A percentile compares a stretch with the other conserved stretches of the same genome.
phyloP scores from a whole-genome alignment of 2,329 filamentous ascomycete species.

The Fusarium luffae region DNA sequence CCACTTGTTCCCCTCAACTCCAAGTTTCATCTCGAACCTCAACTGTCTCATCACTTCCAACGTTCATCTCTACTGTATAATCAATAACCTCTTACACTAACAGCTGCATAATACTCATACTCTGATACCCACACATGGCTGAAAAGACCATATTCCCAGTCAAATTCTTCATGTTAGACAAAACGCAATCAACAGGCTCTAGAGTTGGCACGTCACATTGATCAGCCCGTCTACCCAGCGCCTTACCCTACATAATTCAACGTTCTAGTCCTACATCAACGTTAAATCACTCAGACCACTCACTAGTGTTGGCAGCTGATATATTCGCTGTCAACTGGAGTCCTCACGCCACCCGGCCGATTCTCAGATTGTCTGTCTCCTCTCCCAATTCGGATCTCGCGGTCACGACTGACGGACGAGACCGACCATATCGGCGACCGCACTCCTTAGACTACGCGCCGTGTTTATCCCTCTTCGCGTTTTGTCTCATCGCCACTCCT shows the following conservation, averaged over 20 bases:
- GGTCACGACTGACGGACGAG: constrained; percentile 33
- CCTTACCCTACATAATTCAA: constrained; percentile 19
- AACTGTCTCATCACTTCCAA: constrained; percentile 12
- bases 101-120: background rate
- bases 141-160: background rate
- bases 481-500: constrained; percentile 25
- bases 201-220: background rate
- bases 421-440: constrained; percentile 41
- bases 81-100: background rate
- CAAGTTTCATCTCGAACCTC: constrained; percentile 31
- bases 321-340: constrained; percentile 8
- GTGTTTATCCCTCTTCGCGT: constrained; percentile 25
- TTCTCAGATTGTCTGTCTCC: constrained; percentile 11
- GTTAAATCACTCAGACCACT: background rate
- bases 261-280: constrained; percentile 1
- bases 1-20: constrained; percentile 40
- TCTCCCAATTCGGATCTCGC: constrained; percentile 13
- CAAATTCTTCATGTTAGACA: background rate
- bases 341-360: constrained; percentile 3
- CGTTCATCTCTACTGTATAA: background rate
- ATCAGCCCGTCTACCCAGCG: constrained; percentile 1
- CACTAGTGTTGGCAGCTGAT: constrained; percentile 3
- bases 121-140: background rate
- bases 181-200: background rate
- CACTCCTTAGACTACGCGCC: constrained; percentile 29